These are phyloP conservation scores for Chlorella vulgaris DNA, from an alignment of 139 green algal species.

Conservation along the genomic window DNA sequence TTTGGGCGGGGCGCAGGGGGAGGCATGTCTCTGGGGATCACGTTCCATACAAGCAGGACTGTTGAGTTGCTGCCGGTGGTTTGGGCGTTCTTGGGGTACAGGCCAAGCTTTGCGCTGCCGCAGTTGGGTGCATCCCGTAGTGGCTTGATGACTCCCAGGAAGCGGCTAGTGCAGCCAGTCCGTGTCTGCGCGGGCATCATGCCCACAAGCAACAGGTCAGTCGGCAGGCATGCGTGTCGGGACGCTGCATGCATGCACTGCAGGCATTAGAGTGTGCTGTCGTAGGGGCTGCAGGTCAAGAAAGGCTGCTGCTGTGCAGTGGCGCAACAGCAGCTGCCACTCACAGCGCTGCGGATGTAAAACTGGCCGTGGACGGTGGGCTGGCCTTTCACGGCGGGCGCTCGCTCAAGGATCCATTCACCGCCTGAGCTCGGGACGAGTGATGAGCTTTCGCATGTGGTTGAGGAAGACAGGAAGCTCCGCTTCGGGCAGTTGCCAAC, in stretches of 20 bases:
- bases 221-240: too few species aligned
- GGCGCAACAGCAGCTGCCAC: background rate
- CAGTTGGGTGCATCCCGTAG: background rate
- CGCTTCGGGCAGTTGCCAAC: background rate
- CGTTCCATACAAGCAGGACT: background rate
- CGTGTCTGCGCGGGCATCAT: background rate
- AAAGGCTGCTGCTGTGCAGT: background rate
- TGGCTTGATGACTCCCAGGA: background rate
- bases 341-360: background rate
- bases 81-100: background rate
- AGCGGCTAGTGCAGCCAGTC: background rate
- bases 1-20: background rate
- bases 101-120: background rate
- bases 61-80: too few species aligned
- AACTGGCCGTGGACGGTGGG: background rate
- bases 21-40: background rate
- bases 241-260: too few species aligned
- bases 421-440: background rate
- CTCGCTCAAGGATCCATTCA: background rate
- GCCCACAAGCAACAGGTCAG: too few species aligned
- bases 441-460: background rate
- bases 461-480: background rate
- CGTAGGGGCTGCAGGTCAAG: background rate
- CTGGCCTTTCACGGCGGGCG: background rate
- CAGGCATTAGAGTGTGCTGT: too few species aligned